Conservation (phyloP, 305 asterid species). For the Lippia alba region DNA sequence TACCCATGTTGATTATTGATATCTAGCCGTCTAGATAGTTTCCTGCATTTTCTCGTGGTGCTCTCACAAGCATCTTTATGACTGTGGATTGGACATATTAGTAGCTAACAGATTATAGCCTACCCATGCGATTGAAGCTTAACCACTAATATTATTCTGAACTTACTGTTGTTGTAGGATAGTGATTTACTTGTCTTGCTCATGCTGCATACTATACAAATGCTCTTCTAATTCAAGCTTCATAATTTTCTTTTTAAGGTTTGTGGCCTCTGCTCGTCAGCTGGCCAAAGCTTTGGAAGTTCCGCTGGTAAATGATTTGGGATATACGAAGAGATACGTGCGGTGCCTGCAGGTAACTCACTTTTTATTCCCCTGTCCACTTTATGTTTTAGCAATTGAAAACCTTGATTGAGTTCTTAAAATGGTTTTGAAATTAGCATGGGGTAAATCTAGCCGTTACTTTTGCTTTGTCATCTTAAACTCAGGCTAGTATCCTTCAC, state of each 20-base stretch:
- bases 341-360: conserved; percentile 90
- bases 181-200: not conserved
- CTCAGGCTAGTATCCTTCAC: not conserved
- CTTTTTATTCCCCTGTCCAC: conserved; percentile 13
- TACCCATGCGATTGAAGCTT: not conserved
- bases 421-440: too few species aligned
- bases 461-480: not conserved
- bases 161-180: not conserved
- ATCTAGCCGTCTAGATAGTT: conserved; percentile 1
- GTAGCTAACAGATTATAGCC: not conserved
- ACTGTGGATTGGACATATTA: not conserved
- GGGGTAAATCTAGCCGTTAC: not conserved
- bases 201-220: not conserved
- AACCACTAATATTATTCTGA: conserved; percentile 2
- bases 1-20: not conserved
- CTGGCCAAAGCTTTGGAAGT: conserved; percentile 95
- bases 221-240: conserved; percentile 17
- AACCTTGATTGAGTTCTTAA: not conserved
- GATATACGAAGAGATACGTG: conserved; percentile 94
- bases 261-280: conserved; percentile 96
- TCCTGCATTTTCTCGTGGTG: conserved; percentile 4
- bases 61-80: not conserved
- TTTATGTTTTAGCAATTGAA: conserved; percentile 27
- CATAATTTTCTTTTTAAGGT: conserved; percentile 50
- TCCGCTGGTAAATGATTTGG: conserved; percentile 96